Conservation (phyloP, 306 rosid genomes). For the Vigna nakashimae region DNA sequence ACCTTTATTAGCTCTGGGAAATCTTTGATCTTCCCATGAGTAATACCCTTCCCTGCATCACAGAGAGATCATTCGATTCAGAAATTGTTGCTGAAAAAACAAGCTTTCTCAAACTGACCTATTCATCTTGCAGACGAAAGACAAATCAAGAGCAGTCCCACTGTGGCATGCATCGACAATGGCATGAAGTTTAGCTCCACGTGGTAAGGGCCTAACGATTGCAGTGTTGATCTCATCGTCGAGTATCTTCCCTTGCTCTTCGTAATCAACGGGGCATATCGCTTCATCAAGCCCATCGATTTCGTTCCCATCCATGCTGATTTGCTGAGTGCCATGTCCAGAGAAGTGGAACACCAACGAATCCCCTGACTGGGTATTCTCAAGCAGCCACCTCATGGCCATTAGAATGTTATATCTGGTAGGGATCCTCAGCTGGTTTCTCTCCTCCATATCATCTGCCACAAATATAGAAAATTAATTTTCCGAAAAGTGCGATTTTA, state of each 20-base stretch:
- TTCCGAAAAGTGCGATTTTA: too few species aligned
- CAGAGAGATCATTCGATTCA: not conserved
- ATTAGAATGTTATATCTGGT: slow-evolving; percentile 55
- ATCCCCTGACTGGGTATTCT: slow-evolving; percentile 53
- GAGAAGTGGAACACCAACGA: slow-evolving; percentile 64
- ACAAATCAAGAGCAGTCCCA: slow-evolving; percentile 60
- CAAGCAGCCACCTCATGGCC: slow-evolving; percentile 56
- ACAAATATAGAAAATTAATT: not conserved
- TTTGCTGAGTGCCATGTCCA: slow-evolving; percentile 55
- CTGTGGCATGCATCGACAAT: slow-evolving; percentile 58
- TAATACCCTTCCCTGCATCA: slow-evolving; percentile 42
- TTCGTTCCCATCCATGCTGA: slow-evolving; percentile 38
- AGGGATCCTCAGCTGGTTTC: slow-evolving; percentile 48
- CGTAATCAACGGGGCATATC: slow-evolving; percentile 56
- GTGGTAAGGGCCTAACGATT: slow-evolving; percentile 57
- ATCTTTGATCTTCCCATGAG: slow-evolving; percentile 41
- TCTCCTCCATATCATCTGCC: slow-evolving; percentile 52
- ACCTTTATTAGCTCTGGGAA: slow-evolving; percentile 16
- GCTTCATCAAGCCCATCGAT: slow-evolving; percentile 56
- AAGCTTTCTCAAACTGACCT: slow-evolving; percentile 36
- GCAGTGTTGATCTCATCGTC: slow-evolving; percentile 58
- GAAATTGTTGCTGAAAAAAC: too few species aligned
- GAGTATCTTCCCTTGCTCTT: slow-evolving; percentile 50
- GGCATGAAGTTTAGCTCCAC: slow-evolving; percentile 62
- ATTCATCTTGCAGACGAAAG: slow-evolving; percentile 58